These are phyloP conservation scores for Camellia japonica DNA, from an alignment of 148 eudicot genomes.

Conservation along the genomic window DNA sequence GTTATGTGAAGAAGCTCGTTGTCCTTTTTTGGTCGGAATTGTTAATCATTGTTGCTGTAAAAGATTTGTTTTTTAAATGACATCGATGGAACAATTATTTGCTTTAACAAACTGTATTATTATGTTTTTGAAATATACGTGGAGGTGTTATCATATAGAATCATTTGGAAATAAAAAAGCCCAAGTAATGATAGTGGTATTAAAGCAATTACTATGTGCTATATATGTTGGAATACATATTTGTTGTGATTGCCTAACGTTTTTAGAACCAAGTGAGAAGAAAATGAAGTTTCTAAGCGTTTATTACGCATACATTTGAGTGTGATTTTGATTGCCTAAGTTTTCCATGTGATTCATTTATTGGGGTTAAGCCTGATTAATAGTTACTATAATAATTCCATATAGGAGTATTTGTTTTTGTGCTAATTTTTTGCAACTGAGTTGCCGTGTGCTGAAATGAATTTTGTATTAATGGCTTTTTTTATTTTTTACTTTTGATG, in stretches of 20 bases:
- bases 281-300: no score
- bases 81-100: background rate
- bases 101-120: background rate
- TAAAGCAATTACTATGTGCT: background rate
- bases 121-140: background rate
- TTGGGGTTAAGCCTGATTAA: background rate
- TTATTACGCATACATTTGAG: background rate
- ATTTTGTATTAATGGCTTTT: background rate
- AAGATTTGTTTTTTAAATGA: background rate
- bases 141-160: no score
- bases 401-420: background rate
- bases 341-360: background rate
- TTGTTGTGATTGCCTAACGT: no score
- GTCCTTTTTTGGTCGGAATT: background rate
- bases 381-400: background rate
- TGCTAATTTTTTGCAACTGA: background rate
- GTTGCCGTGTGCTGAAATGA: background rate
- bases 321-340: background rate
- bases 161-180: background rate
- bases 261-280: no score
- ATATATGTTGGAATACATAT: background rate
- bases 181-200: background rate
- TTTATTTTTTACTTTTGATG: background rate
- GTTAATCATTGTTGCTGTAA: background rate
- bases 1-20: background rate